phyloP scores from a whole-genome alignment of 2,329 filamentous ascomycete species.

The Thelonectria rubi region DNA sequence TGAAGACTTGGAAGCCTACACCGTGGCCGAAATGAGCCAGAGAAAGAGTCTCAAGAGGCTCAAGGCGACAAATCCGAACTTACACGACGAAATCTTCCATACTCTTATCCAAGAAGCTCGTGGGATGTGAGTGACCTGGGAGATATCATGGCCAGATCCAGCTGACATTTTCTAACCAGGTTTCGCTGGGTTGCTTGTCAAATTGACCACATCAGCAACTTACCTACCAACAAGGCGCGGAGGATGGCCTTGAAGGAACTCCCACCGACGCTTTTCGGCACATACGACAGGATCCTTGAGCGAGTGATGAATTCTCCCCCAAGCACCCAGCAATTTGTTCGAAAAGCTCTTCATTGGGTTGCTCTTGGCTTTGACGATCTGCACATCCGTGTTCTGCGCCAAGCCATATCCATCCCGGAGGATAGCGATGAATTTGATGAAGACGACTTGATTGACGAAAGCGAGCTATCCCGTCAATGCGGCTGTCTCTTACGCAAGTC shows the following conservation, averaged over 20 bases:
- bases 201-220: conserved; percentile 19
- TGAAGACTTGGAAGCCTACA: conserved; percentile 15
- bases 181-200: conserved; percentile 28
- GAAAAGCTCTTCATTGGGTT: conserved; percentile 12
- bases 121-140: conserved; percentile 12
- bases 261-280: conserved; percentile 15
- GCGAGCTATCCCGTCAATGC: conserved; percentile 5
- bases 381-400: conserved; percentile 7
- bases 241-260: conserved; percentile 11
- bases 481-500: conserved; percentile 19
- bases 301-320: background rate
- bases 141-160: background rate
- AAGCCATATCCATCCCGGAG: conserved; percentile 19
- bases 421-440: background rate
- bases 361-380: background rate
- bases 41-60: conserved; percentile 6
- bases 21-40: conserved; percentile 8
- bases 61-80: background rate
- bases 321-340: background rate
- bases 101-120: conserved; percentile 2
- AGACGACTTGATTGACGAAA: conserved; percentile 13
- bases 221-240: conserved; percentile 9
- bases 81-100: conserved; percentile 12
- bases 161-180: conserved; percentile 4
- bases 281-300: conserved; percentile 15